Conservation (phyloP, 2,329 filamentous ascomycete genomes). For the Trichoderma sp. region DNA sequence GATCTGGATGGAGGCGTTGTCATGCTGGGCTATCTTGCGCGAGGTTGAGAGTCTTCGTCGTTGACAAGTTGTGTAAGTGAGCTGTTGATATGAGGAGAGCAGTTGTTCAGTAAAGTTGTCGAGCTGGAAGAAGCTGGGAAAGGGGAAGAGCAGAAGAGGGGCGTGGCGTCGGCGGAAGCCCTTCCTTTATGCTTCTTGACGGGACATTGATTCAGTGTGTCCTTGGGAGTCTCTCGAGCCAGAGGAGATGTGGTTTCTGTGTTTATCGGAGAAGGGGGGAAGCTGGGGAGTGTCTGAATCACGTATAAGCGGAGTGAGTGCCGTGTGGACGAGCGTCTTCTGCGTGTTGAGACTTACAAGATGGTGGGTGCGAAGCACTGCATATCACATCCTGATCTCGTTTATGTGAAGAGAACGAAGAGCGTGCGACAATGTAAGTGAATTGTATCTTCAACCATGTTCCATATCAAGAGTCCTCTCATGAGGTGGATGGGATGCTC, state of each 20-base stretch:
- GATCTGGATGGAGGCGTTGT: background rate
- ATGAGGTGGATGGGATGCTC: background rate
- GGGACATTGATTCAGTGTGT: conserved; percentile 25
- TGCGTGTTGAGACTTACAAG: background rate
- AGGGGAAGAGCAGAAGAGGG: background rate
- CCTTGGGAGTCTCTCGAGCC: background rate
- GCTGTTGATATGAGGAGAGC: background rate
- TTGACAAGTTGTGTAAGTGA: background rate
- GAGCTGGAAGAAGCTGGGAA: background rate
- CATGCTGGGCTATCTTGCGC: background rate
- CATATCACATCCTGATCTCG: background rate
- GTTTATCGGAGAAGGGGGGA: background rate
- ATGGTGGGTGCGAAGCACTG: too few species aligned
- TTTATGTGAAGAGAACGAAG: too few species aligned
- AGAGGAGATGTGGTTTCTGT: background rate
- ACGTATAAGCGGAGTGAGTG: background rate
- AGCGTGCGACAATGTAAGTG: too few species aligned
- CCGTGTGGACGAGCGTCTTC: background rate
- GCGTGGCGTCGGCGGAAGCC: background rate
- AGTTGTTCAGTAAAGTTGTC: background rate
- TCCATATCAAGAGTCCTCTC: background rate
- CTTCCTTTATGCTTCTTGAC: background rate
- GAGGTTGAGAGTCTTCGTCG: background rate
- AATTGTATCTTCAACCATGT: background rate
- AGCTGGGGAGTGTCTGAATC: background rate